Percentiles rank a stretch among this genome's conserved stretches.
phyloP scores from a whole-genome alignment of 2,329 filamentous ascomycete genomes.

The Cladophialophora carrionii region DNA sequence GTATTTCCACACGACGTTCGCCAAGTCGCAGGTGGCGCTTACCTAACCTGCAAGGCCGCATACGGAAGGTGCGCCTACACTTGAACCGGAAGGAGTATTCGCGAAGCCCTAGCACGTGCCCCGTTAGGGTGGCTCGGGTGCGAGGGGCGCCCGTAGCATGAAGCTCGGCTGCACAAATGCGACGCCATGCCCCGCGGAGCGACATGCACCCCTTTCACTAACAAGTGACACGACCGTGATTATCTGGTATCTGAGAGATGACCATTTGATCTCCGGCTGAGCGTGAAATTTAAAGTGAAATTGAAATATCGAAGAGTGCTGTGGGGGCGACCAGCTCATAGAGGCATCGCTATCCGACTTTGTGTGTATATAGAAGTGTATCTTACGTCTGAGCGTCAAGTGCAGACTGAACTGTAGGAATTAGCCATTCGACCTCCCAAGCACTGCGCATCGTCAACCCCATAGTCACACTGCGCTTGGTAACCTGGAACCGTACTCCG shows the following conservation, averaged over 20 bases:
- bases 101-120: not conserved
- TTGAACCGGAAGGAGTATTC: slow-evolving; percentile 2
- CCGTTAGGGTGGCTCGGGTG: not conserved
- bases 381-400: not conserved
- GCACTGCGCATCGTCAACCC: not conserved
- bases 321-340: not conserved
- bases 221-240: not conserved
- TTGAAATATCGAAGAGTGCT: not conserved
- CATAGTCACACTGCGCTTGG: too few relatives aligned
- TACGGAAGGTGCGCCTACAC: slow-evolving; percentile 4
- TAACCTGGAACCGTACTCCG: too few relatives aligned
- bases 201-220: not conserved
- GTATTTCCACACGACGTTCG: slow-evolving; percentile 2
- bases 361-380: not conserved
- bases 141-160: not conserved
- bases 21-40: slow-evolving; percentile 1
- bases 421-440: too few relatives aligned
- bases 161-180: too few relatives aligned
- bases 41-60: not conserved
- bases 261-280: not conserved
- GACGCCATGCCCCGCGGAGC: not conserved
- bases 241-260: not conserved
- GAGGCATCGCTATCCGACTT: not conserved
- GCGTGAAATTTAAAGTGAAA: not conserved
- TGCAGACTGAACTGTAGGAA: not conserved